Evolutionary conservation across 495 filamentous ascomycete genomes (phyloP), one percentile per base, ranked within the genome.

Genomic region (Amphirosellinia nigrospora): DNA sequence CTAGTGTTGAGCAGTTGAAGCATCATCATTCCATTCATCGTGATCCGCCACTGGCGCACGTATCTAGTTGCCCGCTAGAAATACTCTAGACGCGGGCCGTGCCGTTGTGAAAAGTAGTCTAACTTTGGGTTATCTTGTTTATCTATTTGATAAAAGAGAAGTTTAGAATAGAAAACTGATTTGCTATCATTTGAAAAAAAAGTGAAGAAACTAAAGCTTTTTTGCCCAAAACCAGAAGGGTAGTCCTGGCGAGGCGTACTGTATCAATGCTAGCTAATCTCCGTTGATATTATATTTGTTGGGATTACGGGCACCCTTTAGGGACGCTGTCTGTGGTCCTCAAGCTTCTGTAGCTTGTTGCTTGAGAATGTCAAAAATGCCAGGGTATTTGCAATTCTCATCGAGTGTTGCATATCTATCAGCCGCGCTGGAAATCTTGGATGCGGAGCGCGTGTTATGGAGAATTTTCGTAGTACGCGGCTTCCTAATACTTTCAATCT

Each of bases 331-430:
- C 48, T 26, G 21, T 2, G n/a, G 9, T 5, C 53, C 30, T 56
- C 53, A 56, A 34, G 53, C 30, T 11, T 56, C 39, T 16, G 38
- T 19, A 23, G 38, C 59, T 45, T 45, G 39, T 48, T 64, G 41
- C 19, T 64, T 23, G 28, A 64, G 13, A 26, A 34, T 26, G n/a
- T 28, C 28, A 5, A 64, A 64, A 34, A 64, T 64, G 43, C 60
- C 60, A 19, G 39, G 60, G 28, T 64, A 64, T 34, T 39, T 32
- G 41, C 60, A 64, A 48, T 64, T 46, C 39, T 64, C 60, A 15
- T 64, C 60, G 9, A 64, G 48, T 21, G n/a, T 48, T 1, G 60
- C 41, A 50, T 64, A 64, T n/a, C 60, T 30, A 48, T 64, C 60
- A 4, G 59, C 59, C 9, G 59, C 23, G 30, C 59, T 62, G 3